These are phyloP conservation scores for Nakazawaea ishiwadae DNA, from an alignment of 805 yeast genomes.

Conservation along the genomic window DNA sequence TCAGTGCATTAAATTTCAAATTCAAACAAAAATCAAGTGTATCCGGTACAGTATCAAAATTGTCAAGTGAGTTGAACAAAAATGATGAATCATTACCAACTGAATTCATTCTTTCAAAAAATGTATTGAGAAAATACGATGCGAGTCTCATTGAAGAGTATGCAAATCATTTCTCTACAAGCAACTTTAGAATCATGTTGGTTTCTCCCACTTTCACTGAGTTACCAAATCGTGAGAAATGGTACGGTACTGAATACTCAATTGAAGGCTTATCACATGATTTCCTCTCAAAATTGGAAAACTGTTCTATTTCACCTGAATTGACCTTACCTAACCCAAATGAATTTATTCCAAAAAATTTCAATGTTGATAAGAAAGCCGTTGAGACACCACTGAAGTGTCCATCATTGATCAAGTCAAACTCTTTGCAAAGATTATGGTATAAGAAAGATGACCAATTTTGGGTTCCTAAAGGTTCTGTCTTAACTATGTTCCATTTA, in stretches of 20 bases:
- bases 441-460: slow-evolving; percentile 86
- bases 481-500: slow-evolving; percentile 57
- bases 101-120: slow-evolving; percentile 51
- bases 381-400: slow-evolving; percentile 37
- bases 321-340: slow-evolving; percentile 69
- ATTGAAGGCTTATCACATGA: slow-evolving; percentile 37
- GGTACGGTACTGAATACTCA: slow-evolving; percentile 88
- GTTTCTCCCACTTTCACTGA: slow-evolving; percentile 49
- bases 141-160: slow-evolving; percentile 47
- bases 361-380: slow-evolving; percentile 48
- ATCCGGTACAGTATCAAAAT: slow-evolving; percentile 63
- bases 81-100: slow-evolving; percentile 50
- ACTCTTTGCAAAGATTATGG: slow-evolving; percentile 63
- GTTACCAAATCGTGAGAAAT: slow-evolving; percentile 54
- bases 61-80: slow-evolving; percentile 60
- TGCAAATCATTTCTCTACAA: slow-evolving; percentile 43
- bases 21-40: slow-evolving; percentile 77
- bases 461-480: slow-evolving; percentile 80
- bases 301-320: slow-evolving; percentile 25
- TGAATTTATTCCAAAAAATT: slow-evolving; percentile 77
- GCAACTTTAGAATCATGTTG: slow-evolving; percentile 57
- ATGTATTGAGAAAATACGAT: slow-evolving; percentile 55
- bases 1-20: slow-evolving; percentile 66
- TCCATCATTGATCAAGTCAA: slow-evolving; percentile 58
- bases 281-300: slow-evolving; percentile 29